Percentiles rank a stretch among this genome's conserved stretches.
Evolutionary conservation across 129 eudicot species (phyloP).

Genomic region (Lactuca saligna): DNA sequence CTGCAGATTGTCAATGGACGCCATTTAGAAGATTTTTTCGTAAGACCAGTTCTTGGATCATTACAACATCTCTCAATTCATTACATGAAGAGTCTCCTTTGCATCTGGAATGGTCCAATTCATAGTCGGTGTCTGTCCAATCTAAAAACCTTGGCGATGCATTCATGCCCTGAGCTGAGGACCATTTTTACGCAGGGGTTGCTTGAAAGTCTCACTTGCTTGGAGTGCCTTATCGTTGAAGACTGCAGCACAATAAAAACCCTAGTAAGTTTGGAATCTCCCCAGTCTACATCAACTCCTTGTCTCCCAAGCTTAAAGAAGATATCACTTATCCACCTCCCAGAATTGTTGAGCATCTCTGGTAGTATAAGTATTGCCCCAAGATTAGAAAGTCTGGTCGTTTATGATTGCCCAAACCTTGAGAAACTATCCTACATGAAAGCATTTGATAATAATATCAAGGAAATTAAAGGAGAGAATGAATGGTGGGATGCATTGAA

Average conservation of each 20-base stretch:
- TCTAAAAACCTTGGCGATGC: constrained; percentile 24
- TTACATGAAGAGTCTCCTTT: constrained; percentile 22
- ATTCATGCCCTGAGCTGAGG: constrained; percentile 29
- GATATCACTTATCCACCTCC: constrained; percentile 37
- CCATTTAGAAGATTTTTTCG: not conserved
- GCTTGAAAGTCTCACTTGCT: constrained; percentile 14
- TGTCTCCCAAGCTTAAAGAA: constrained; percentile 35
- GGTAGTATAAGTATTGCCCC: constrained; percentile 20
- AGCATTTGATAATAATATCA: not conserved
- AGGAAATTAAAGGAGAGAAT: constrained; percentile 32
- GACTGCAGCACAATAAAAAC: constrained; percentile 23
- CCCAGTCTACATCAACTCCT: not conserved
- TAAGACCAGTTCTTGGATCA: not conserved
- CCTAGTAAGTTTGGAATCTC: constrained; percentile 16
- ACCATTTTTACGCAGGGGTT: constrained; percentile 15
- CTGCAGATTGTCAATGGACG: constrained; percentile 3
- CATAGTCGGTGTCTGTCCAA: not conserved
- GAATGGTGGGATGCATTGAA: constrained; percentile 46
- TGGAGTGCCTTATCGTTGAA: constrained; percentile 28
- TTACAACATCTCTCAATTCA: constrained; percentile 26
- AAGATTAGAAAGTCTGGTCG: constrained; percentile 18
- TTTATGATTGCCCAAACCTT: constrained; percentile 40
- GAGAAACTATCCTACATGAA: constrained; percentile 15
- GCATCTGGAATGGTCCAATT: constrained; percentile 33
- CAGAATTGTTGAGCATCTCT: constrained; percentile 32